These are phyloP conservation scores for Colletotrichum liaoningense DNA, from an alignment of 2,329 filamentous ascomycete species.

Conservation along the genomic window DNA sequence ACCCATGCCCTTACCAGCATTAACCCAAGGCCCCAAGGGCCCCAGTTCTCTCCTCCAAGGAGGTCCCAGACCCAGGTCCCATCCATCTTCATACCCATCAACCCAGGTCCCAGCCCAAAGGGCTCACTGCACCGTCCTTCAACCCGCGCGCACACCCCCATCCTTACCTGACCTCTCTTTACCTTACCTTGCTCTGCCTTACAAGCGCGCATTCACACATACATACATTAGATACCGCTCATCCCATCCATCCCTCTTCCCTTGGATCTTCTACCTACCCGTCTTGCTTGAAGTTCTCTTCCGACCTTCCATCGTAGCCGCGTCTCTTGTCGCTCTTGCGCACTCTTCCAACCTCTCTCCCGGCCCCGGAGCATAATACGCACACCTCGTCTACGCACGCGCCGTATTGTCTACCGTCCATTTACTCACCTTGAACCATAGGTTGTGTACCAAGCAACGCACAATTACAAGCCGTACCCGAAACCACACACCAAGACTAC, in stretches of 20 bases:
- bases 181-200: not conserved
- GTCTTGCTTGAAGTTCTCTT: conserved; percentile 1
- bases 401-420: conserved; percentile 8
- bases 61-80: conserved; percentile 26
- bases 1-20: conserved; percentile 3
- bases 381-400: not conserved
- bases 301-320: conserved; percentile 5
- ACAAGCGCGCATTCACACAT: conserved; percentile 23
- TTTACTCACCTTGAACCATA: conserved; percentile 18
- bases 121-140: conserved; percentile 9
- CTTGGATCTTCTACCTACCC: not conserved
- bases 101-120: conserved; percentile 28
- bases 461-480: not conserved
- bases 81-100: conserved; percentile 9
- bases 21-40: conserved; percentile 16
- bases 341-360: not conserved
- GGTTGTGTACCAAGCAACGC: not conserved
- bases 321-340: not conserved
- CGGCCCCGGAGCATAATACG: not conserved
- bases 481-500: not conserved
- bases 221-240: conserved; percentile 37
- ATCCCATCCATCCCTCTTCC: conserved; percentile 31
- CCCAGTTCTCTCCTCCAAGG: conserved; percentile 16
- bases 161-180: conserved; percentile 18
- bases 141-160: conserved; percentile 24